phyloP scores from a whole-genome alignment of 1,284 basidiomycete species.

The Ceratorhiza oryzae-sativae region DNA sequence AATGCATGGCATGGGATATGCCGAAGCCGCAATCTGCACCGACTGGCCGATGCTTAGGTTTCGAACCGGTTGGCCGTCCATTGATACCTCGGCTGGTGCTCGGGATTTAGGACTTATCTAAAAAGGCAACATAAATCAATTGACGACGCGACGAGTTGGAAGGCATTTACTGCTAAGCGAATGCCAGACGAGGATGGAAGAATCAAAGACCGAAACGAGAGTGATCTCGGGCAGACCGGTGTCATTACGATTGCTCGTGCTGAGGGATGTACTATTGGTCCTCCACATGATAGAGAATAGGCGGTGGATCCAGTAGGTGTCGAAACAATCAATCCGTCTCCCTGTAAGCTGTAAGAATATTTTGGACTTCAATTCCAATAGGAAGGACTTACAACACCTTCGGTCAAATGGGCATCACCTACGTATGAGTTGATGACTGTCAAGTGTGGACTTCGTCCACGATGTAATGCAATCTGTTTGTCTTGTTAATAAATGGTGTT shows the following conservation, averaged over 20 bases:
- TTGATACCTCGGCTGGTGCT: slow-evolving; percentile 86
- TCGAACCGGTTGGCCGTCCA: slow-evolving; percentile 89
- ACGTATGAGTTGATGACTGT: slow-evolving; percentile 95
- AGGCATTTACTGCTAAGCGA: slow-evolving; percentile 71
- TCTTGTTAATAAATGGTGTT: not conserved
- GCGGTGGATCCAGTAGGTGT: slow-evolving; percentile 98
- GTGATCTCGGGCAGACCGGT: slow-evolving; percentile 91
- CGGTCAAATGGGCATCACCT: slow-evolving; percentile 94
- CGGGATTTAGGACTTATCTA: slow-evolving; percentile 87
- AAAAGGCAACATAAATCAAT: not conserved
- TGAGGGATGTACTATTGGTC: slow-evolving; percentile 95
- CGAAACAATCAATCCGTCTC: slow-evolving; percentile 93
- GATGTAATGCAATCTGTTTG: slow-evolving; percentile 69
- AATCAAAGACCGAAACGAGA: slow-evolving; percentile 91
- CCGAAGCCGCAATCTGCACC: slow-evolving; percentile 84
- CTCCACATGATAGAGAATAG: slow-evolving; percentile 94
- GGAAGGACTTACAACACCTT: slow-evolving; percentile 79
- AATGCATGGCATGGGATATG: slow-evolving; percentile 91
- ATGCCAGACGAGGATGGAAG: slow-evolving; percentile 85
- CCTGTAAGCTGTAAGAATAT: slow-evolving; percentile 60
- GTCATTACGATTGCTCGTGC: slow-evolving; percentile 90
- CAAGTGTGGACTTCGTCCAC: slow-evolving; percentile 89
- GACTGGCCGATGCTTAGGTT: slow-evolving; percentile 83
- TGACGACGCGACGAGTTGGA: not conserved
- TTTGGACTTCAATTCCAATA: not conserved